Evolutionary conservation across 2,329 filamentous ascomycete species (phyloP).

Genomic region (Colletotrichum sublineola): DNA sequence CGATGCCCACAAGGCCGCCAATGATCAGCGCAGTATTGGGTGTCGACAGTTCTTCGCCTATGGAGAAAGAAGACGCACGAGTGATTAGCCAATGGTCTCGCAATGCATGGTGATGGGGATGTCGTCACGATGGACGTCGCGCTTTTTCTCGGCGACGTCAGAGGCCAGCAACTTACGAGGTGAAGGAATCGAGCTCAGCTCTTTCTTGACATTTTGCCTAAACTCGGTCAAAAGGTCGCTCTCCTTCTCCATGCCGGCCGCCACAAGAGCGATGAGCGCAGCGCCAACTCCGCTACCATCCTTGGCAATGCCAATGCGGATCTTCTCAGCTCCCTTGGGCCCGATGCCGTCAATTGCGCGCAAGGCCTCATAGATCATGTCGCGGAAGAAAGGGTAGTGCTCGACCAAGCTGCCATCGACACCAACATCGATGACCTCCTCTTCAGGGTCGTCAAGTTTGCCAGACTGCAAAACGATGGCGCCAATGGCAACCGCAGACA

Average conservation of each 20-base stretch:
- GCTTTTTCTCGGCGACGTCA: not conserved
- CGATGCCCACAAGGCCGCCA: slow-evolving; percentile 53
- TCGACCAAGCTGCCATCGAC: slow-evolving; percentile 96
- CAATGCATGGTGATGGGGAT: slow-evolving; percentile 13
- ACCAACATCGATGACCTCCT: slow-evolving; percentile 87
- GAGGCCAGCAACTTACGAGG: slow-evolving; percentile 47
- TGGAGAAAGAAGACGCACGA: slow-evolving; percentile 2
- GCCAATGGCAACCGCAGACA: slow-evolving; percentile 89
- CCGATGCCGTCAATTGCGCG: slow-evolving; percentile 83
- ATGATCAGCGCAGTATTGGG: slow-evolving; percentile 50
- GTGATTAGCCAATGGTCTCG: slow-evolving; percentile 44
- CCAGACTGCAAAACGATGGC: slow-evolving; percentile 87
- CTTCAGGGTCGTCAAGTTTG: slow-evolving; percentile 72
- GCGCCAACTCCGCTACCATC: slow-evolving; percentile 97
- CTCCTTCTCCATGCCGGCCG: slow-evolving; percentile 74
- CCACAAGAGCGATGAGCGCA: slow-evolving; percentile 92
- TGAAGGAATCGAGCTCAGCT: slow-evolving; percentile 50
- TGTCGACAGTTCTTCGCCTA: slow-evolving; percentile 51
- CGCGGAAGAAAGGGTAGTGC: slow-evolving; percentile 93
- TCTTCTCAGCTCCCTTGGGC: slow-evolving; percentile 81
- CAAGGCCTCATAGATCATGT: slow-evolving; percentile 87
- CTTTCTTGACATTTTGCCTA: slow-evolving; percentile 55
- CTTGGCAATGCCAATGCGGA: slow-evolving; percentile 96
- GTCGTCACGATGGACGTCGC: slow-evolving; percentile 45
- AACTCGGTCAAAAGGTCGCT: slow-evolving; percentile 59